Evolutionary conservation across 2,329 filamentous ascomycete species (phyloP).

Genomic region (Uncinocarpus reesii): DNA sequence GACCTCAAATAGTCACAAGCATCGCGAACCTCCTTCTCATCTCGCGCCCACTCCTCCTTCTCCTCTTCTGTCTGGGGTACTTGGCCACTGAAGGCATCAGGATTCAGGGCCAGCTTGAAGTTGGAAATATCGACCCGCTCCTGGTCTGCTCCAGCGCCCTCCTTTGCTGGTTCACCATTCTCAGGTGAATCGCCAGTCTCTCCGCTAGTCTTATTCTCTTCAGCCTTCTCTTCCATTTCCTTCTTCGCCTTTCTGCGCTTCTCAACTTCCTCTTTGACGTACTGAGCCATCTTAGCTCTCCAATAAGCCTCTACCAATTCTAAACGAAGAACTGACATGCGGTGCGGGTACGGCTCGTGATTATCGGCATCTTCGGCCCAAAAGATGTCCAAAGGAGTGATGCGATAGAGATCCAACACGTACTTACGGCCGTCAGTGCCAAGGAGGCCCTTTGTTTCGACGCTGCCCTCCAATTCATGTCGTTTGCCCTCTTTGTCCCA

Average conservation of each 20-base stretch:
- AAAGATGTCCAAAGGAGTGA: conserved; percentile 78
- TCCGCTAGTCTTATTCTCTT: conserved; percentile 21
- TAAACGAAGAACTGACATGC: conserved; percentile 86
- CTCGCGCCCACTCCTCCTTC: conserved; percentile 67
- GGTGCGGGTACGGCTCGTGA: conserved; percentile 66
- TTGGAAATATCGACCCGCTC: conserved; percentile 74
- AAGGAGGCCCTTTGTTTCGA: conserved; percentile 95
- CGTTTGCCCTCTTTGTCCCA: conserved; percentile 94
- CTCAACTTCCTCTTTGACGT: conserved; percentile 68
- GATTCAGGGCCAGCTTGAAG: conserved; percentile 83
- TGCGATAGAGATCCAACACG: conserved; percentile 89
- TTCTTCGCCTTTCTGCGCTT: conserved; percentile 44
- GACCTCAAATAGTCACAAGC: conserved; percentile 69
- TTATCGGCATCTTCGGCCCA: conserved; percentile 74
- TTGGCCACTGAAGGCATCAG: conserved; percentile 91
- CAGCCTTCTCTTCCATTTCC: conserved; percentile 26
- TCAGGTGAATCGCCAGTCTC: conserved; percentile 22
- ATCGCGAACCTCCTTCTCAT: conserved; percentile 79
- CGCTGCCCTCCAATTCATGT: conserved; percentile 86
- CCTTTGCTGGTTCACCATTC: conserved; percentile 35
- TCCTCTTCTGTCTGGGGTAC: conserved; percentile 81
- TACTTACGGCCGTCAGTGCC: conserved; percentile 96
- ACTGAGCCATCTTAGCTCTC: conserved; percentile 77
- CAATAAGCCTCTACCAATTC: conserved; percentile 83
- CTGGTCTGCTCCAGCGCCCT: conserved; percentile 35